These are phyloP conservation scores for Fagopyrum homotropicum DNA, from an alignment of 148 eudicot genomes.

Conservation along the genomic window DNA sequence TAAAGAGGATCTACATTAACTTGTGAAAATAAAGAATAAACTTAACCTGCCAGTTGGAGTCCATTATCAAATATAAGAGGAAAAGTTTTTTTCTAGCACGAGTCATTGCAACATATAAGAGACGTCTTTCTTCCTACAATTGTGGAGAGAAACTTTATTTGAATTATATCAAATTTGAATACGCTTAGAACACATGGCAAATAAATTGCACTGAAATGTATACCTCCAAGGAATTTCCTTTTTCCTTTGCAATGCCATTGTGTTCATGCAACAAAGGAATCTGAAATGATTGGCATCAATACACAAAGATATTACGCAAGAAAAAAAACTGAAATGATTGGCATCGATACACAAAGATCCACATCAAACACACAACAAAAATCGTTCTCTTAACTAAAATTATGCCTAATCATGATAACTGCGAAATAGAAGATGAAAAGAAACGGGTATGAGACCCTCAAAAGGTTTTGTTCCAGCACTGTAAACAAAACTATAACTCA, in stretches of 20 bases:
- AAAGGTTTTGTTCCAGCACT: no score
- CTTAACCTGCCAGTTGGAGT: constrained; percentile 89
- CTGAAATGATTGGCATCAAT: constrained; percentile 11
- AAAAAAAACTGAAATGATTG: no score
- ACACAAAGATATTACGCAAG: no score
- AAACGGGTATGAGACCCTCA: no score
- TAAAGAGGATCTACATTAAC: not conserved
- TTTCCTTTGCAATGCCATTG: constrained; percentile 56
- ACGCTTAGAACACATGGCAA: not conserved
- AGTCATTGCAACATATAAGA: constrained; percentile 95
- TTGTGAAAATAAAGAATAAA: not conserved
- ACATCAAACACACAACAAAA: no score
- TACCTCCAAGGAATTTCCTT: constrained; percentile 65
- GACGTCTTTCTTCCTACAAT: constrained; percentile 77
- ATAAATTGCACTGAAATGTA: constrained; percentile 14
- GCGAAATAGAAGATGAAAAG: no score
- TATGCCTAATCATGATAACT: no score
- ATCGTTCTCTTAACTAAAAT: no score
- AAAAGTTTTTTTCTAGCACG: constrained; percentile 85
- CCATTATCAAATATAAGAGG: constrained; percentile 63
- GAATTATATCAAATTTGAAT: not conserved
- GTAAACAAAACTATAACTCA: no score
- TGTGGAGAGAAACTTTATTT: not conserved
- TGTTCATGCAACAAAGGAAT: constrained; percentile 85
- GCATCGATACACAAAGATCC: no score